Percentiles rank a stretch among this genome's conserved stretches.
These are phyloP conservation scores for Triticum turgidum DNA, from an alignment of 176 grass and related monocot genomes.

Conservation along the genomic window DNA sequence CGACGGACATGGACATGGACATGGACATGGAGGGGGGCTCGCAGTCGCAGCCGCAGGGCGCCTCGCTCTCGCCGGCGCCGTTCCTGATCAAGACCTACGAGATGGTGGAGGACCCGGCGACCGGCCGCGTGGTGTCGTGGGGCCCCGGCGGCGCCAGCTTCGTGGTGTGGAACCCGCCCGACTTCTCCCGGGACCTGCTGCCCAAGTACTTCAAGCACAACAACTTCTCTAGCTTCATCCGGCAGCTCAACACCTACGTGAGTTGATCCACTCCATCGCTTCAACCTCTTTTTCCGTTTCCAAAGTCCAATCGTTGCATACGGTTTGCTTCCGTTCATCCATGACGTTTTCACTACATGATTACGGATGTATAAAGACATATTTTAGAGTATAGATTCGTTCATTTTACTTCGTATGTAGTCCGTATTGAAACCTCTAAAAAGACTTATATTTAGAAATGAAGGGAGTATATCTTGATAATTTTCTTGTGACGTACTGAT, in stretches of 20 bases:
- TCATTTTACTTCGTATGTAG: too few relatives aligned
- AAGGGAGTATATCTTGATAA: too few relatives aligned
- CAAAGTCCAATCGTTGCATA: too few relatives aligned
- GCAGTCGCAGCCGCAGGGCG: background rate
- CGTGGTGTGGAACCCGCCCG: conserved; percentile 69
- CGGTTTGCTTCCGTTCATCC: too few relatives aligned
- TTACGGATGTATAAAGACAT: too few relatives aligned
- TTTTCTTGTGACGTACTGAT: too few relatives aligned
- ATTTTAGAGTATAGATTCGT: too few relatives aligned
- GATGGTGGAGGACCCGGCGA: conserved; percentile 80
- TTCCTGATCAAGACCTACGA: conserved; percentile 84
- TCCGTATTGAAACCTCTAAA: too few relatives aligned
- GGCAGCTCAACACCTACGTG: conserved; percentile 91
- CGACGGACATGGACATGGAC: too few relatives aligned
- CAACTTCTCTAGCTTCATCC: conserved; percentile 95
- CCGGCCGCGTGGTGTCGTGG: conserved; percentile 69
- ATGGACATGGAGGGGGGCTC: conserved; percentile 28
- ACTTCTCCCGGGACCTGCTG: conserved; percentile 67
- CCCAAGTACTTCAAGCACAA: conserved; percentile 97
- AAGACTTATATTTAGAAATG: too few relatives aligned
- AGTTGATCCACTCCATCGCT: conserved; percentile 15
- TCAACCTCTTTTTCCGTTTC: too few relatives aligned
- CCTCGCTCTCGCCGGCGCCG: conserved; percentile 51
- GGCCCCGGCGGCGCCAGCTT: conserved; percentile 60
- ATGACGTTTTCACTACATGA: too few relatives aligned